phyloP scores from a whole-genome alignment of 768 basidiomycete genomes.

The Terana coerulea region DNA sequence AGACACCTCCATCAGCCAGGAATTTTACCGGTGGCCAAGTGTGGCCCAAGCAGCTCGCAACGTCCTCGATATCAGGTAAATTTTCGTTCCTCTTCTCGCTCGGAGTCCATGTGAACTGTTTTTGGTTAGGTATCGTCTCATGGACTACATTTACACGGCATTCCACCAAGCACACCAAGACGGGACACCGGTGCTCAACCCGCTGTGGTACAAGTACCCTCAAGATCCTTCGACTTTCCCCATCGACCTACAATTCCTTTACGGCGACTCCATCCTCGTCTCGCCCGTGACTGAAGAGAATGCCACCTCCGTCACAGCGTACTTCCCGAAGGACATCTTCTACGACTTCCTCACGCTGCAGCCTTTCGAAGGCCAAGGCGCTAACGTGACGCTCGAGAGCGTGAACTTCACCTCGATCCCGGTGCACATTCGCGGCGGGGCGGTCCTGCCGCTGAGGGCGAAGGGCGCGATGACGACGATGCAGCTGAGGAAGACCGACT shows the following conservation, averaged over 20 bases:
- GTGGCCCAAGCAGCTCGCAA: slow-evolving; percentile 57
- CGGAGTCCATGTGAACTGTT: not conserved
- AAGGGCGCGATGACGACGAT: slow-evolving; percentile 59
- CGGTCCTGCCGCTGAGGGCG: slow-evolving; percentile 52
- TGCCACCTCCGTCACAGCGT: slow-evolving; percentile 53
- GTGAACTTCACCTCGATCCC: slow-evolving; percentile 58
- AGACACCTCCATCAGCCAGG: slow-evolving; percentile 52
- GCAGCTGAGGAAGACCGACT: slow-evolving; percentile 48
- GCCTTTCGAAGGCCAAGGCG: slow-evolving; percentile 45
- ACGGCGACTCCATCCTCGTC: slow-evolving; percentile 61
- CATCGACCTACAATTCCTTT: slow-evolving; percentile 70
- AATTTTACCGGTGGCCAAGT: slow-evolving; percentile 62
- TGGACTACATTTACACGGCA: slow-evolving; percentile 71
- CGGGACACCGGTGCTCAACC: slow-evolving; percentile 64
- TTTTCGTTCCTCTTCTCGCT: not conserved
- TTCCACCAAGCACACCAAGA: slow-evolving; percentile 55
- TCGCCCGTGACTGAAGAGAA: slow-evolving; percentile 64
- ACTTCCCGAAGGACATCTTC: slow-evolving; percentile 62
- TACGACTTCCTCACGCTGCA: slow-evolving; percentile 57
- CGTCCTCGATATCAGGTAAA: slow-evolving; percentile 58
- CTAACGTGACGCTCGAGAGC: slow-evolving; percentile 39
- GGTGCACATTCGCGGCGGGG: slow-evolving; percentile 57
- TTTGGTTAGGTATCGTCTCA: slow-evolving; percentile 50
- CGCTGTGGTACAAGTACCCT: slow-evolving; percentile 66
- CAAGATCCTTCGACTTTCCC: slow-evolving; percentile 53